A percentile compares a stretch with the other conserved stretches of the same genome.
Evolutionary conservation across 768 basidiomycete genomes (phyloP).

Genomic region (Thelephora ganbajun): DNA sequence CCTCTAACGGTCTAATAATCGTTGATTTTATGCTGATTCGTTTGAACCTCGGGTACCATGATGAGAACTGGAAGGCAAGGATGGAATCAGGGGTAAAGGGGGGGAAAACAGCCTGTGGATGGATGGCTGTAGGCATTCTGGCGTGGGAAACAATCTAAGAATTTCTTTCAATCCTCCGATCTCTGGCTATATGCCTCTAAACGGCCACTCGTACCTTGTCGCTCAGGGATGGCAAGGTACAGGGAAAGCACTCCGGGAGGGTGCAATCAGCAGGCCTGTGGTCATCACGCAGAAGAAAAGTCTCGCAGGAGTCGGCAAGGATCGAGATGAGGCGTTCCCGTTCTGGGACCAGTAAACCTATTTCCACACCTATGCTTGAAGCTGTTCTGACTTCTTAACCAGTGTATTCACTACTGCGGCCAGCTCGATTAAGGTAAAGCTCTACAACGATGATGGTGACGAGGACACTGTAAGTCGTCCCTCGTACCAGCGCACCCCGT

Average conservation of each 20-base stretch:
- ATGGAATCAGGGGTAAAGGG: slow-evolving; percentile 34
- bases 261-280: slow-evolving; percentile 65
- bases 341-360: slow-evolving; percentile 92
- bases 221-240: slow-evolving; percentile 83
- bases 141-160: background rate
- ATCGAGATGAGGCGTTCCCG: slow-evolving; percentile 89
- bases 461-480: slow-evolving; percentile 14
- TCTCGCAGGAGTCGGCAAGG: slow-evolving; percentile 78
- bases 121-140: slow-evolving; percentile 17
- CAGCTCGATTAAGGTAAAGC: slow-evolving; percentile 64
- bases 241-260: slow-evolving; percentile 74
- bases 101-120: slow-evolving; percentile 34
- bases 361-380: no score
- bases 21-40: slow-evolving; percentile 56
- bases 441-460: slow-evolving; percentile 32
- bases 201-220: slow-evolving; percentile 58
- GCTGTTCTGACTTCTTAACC: background rate
- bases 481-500: background rate
- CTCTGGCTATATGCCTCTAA: slow-evolving; percentile 50
- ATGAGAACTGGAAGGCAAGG: slow-evolving; percentile 67
- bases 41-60: slow-evolving; percentile 69
- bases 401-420: slow-evolving; percentile 78
- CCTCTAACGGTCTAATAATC: slow-evolving; percentile 52
- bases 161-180: background rate
- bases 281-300: slow-evolving; percentile 75